Percentiles rank a stretch among this genome's conserved stretches.
Conservation (phyloP, 2,329 filamentous ascomycete genomes). For the Pseudocercospora pini-densiflorae region DNA sequence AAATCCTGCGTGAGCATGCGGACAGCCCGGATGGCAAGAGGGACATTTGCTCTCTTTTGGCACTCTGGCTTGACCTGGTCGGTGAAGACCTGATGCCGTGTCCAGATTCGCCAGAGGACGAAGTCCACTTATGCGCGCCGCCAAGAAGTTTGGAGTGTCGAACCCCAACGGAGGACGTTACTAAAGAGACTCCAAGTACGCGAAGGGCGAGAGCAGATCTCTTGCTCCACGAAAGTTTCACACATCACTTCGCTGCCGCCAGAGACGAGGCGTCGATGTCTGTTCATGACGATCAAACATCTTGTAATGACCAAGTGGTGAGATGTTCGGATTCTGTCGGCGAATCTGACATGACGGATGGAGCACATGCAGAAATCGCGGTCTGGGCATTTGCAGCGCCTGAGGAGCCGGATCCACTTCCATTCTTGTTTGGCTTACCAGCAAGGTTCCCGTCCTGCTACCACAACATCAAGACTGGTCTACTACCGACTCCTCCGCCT, state of each 20-base stretch:
- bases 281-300: background rate
- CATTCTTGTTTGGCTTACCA: conserved; percentile 3
- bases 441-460: background rate
- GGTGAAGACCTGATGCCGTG: conserved; percentile 17
- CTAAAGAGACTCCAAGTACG: background rate
- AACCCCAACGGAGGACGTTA: background rate
- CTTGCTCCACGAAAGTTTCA: background rate
- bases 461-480: background rate
- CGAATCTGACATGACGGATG: background rate
- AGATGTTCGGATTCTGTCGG: background rate
- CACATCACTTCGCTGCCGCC: background rate
- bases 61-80: conserved; percentile 8
- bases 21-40: background rate
- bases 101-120: background rate
- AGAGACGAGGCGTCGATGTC: background rate
- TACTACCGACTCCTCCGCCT: background rate
- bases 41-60: background rate
- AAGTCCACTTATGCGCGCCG: background rate
- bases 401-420: conserved; percentile 11
- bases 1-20: background rate
- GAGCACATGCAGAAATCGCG: background rate
- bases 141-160: background rate
- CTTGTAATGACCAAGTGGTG: background rate
- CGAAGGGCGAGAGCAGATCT: background rate
- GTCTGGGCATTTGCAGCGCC: conserved; percentile 1